phyloP scores from a whole-genome alignment of 805 yeast genomes.

The Tetrapisispora taiwanensis region DNA sequence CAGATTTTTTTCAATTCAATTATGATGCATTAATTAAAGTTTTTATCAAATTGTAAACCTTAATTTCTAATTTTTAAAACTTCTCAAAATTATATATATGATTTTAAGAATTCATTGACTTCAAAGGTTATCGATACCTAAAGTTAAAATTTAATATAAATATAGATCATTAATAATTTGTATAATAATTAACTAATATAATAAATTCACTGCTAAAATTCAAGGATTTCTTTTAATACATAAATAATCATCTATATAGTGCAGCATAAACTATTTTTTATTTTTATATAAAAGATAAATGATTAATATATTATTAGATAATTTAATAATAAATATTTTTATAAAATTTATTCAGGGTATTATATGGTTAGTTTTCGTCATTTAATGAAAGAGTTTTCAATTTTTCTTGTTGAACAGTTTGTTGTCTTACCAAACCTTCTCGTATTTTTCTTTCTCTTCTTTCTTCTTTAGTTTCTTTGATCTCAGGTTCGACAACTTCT shows the following conservation, averaged over 20 bases:
- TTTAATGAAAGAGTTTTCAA: neutral
- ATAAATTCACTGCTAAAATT: slow-evolving; percentile 2
- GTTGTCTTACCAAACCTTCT: slow-evolving; percentile 34
- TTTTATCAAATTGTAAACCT: slow-evolving; percentile 2
- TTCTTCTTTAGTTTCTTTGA: slow-evolving; percentile 45
- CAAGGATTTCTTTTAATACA: neutral
- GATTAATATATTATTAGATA: too few relatives aligned
- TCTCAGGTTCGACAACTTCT: neutral
- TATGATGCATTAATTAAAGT: slow-evolving; percentile 7
- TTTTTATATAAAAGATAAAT: too few relatives aligned
- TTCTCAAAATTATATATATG: slow-evolving; percentile 1
- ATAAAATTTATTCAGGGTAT: too few relatives aligned
- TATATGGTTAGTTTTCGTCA: neutral
- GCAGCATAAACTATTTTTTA: too few relatives aligned
- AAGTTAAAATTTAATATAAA: slow-evolving; percentile 2
- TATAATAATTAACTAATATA: slow-evolving; percentile 3
- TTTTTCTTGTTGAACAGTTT: slow-evolving; percentile 5
- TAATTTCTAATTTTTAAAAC: slow-evolving; percentile 5
- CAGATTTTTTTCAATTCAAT: slow-evolving; percentile 4
- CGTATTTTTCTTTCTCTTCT: slow-evolving; percentile 41
- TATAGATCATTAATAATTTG: slow-evolving; percentile 6
- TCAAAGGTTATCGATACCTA: neutral
- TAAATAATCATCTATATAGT: too few relatives aligned
- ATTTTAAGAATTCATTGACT: neutral
- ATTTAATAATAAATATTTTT: too few relatives aligned